Conservation (phyloP, 2,329 filamentous ascomycete species). For the Phoma herbarum region DNA sequence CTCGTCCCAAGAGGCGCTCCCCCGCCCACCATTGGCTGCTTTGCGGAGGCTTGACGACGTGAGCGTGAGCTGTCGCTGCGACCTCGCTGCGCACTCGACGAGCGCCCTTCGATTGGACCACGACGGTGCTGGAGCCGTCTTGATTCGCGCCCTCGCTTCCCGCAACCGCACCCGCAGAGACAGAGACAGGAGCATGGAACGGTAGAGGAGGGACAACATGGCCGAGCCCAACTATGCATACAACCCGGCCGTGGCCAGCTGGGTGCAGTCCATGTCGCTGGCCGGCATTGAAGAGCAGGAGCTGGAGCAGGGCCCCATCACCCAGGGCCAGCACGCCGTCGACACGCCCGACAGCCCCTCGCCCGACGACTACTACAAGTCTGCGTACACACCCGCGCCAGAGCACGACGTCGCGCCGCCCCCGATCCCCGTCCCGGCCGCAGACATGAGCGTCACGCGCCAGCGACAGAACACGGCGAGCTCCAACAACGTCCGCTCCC, state of each 20-base stretch:
- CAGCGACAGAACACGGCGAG: constrained; percentile 38
- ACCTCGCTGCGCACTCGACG: constrained; percentile 4
- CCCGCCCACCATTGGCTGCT: constrained; percentile 18
- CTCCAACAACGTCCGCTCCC: constrained; percentile 38
- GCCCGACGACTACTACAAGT: constrained; percentile 47
- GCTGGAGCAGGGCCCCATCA: constrained; percentile 1
- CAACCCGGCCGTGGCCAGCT: constrained; percentile 43
- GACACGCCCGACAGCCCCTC: constrained; percentile 32
- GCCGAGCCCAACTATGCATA: constrained; percentile 47
- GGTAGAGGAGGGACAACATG: constrained; percentile 39
- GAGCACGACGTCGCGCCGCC: constrained; percentile 23
- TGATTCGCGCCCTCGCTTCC: constrained; percentile 40
- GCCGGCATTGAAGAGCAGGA: constrained; percentile 29
- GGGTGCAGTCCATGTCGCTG: constrained; percentile 48
- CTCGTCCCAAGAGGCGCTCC: constrained; percentile 13
- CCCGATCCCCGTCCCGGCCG: constrained; percentile 16
- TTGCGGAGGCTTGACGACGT: constrained; percentile 15
- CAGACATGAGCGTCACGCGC: constrained; percentile 35
- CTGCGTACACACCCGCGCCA: constrained; percentile 25
- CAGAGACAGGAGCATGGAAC: constrained; percentile 37
- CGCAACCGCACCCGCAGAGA: constrained; percentile 26
- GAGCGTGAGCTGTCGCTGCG: constrained; percentile 18
- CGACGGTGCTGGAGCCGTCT: constrained; percentile 29
- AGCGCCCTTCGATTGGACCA: constrained; percentile 17
- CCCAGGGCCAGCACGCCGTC: constrained; percentile 11